Conservation (phyloP, 805 yeast genomes). For the Saccharomycopsis fibuligera region DNA sequence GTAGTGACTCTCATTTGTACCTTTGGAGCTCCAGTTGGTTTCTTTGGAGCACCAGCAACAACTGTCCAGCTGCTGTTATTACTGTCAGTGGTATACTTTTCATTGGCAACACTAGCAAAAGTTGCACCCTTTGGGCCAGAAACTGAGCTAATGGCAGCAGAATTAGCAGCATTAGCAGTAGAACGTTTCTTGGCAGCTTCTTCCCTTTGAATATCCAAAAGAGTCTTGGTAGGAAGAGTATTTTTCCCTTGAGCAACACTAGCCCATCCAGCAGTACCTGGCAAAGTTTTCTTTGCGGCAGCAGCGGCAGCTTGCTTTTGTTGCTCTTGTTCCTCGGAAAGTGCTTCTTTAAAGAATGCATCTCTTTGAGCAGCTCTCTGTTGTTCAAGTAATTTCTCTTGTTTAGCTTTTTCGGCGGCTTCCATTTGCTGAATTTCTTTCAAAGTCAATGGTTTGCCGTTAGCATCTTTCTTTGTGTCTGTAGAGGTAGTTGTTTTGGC, state of each 20-base stretch:
- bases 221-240: constrained; percentile 38
- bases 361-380: constrained; percentile 22
- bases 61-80: constrained; percentile 31
- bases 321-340: constrained; percentile 20
- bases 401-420: constrained; percentile 40
- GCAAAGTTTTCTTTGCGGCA: constrained; percentile 26
- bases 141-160: background rate
- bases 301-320: constrained; percentile 23
- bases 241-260: constrained; percentile 22
- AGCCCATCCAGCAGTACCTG: constrained; percentile 37
- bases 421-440: constrained; percentile 44
- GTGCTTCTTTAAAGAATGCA: constrained; percentile 23
- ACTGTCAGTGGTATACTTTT: constrained; percentile 20
- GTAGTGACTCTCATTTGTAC: constrained; percentile 1
- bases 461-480: background rate
- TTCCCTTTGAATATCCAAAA: constrained; percentile 59
- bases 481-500: constrained; percentile 30
- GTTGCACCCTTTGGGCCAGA: background rate
- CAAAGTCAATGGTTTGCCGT: constrained; percentile 31
- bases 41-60: constrained; percentile 22
- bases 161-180: constrained; percentile 21
- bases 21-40: constrained; percentile 2
- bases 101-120: constrained; percentile 15
- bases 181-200: constrained; percentile 34
- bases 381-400: constrained; percentile 31